Base-by-base conservation (phyloP, 139 green algal species). In the Chlamydomonas applanata region DNA sequence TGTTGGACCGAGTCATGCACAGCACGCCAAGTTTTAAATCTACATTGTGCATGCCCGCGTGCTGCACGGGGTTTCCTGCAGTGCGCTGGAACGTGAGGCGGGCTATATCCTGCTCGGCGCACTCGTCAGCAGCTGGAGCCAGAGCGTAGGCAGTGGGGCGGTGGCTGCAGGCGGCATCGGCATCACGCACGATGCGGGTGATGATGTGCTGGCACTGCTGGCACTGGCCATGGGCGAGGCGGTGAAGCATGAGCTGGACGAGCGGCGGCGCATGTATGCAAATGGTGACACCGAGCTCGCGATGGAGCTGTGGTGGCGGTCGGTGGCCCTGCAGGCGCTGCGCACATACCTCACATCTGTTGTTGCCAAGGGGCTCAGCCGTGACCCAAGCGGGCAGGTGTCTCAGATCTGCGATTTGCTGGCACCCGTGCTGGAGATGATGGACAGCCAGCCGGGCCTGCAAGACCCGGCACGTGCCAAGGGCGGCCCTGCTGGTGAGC, bases 231-330 rank as follows among this genome's bases (percentile, higher is more conserved):
- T 94, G 62, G 82, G 82, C 0, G 34, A 77, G 11, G 67, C 85
- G 19, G 79, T 79, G 3, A 70, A 74, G 9, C 54, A 73, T 2
- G 73, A 83, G 19, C 81, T 93, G 34, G 81, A 88, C 54, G 82
- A 84, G 59, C 44, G n/a, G 34, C 0, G 24, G 44, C 35, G 53
- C 65, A 27, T 13, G 16, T 57, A 76, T 44, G 72, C 78, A 1
- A 49, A 73, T 33, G 73, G 73, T 29, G 90, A 94, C 29, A n/a
- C 77, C 25, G 82, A 87, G 30, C 67, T 93, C 29, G 83, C 88
- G 16, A 75, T 89, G 74, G 82, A 92, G 77, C 68, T 93, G 49
- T 93, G 89, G 89, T 96, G 91, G 91, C 80, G 89, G 4, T 62
- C 80, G 1, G 84, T 85, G 27, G 91, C 91, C 3, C 78, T 95